Conservation (phyloP, 768 basidiomycete genomes). For the Sistotremastrum suecicum region DNA sequence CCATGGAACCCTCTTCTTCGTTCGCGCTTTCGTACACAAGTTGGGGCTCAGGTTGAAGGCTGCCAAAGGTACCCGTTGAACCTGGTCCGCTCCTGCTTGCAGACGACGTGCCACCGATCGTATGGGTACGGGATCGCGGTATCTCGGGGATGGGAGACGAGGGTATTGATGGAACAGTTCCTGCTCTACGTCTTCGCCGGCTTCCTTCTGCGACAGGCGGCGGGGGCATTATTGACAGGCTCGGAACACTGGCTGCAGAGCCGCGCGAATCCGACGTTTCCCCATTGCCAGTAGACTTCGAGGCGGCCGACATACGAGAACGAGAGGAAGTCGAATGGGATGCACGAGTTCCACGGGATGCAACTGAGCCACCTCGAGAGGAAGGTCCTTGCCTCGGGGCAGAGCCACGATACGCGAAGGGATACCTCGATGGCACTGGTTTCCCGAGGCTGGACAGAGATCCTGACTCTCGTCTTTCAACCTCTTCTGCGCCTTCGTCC, state of each 20-base stretch:
- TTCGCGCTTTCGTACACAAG: conserved; percentile 10
- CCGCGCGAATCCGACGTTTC: conserved; percentile 45
- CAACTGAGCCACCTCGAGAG: conserved; percentile 26
- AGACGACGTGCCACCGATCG: too few species aligned
- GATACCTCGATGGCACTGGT: conserved; percentile 55
- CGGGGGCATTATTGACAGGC: conserved; percentile 33
- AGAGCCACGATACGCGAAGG: conserved; percentile 41
- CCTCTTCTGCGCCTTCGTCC: conserved; percentile 21
- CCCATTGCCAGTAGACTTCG: conserved; percentile 48
- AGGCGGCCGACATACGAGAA: conserved; percentile 23
- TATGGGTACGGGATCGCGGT: not conserved
- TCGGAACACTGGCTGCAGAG: conserved; percentile 19
- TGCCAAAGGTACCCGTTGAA: too few species aligned
- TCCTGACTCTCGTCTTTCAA: conserved; percentile 47
- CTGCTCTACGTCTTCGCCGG: conserved; percentile 15
- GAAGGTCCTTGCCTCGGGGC: conserved; percentile 19
- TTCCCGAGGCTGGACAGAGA: conserved; percentile 81
- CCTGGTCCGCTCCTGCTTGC: too few species aligned
- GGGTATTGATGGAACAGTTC: conserved; percentile 22
- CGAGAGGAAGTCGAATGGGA: conserved; percentile 24
- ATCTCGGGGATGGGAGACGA: conserved; percentile 11
- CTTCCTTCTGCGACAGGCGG: conserved; percentile 26
- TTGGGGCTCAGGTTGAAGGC: not conserved
- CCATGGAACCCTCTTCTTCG: conserved; percentile 20
- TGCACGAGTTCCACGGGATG: conserved; percentile 24